Base-by-base conservation (phyloP, 306 rosid genomes). In the Trifolium dubium region DNA sequence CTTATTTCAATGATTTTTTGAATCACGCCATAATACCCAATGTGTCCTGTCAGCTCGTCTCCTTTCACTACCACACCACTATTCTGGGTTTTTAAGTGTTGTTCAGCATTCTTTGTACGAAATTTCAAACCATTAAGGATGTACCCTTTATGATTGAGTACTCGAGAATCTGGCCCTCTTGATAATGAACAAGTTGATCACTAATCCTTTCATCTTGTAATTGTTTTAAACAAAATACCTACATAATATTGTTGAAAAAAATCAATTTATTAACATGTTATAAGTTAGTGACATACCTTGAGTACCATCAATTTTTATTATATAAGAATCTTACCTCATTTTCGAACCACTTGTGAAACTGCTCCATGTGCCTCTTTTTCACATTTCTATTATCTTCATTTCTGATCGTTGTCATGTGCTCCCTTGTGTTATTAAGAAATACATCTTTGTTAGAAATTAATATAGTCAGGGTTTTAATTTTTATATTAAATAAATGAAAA, bases 61-160 rank as follows among this genome's bases (percentile, higher is more conserved):
- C 64, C 64, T 29, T 58, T 29, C 37, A 58, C 64, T 28, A 58
- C 14, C 37, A 58, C 39, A 12, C 64, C 64, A 11, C 64, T 58
- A 12, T 58, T 23, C 4, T 58, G 64, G 15, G 37, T 58, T 58
- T 58, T 58, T 29, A 58, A 12, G 37, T 58, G 37, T 58, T 58
- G 29, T 13, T 58, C 37, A 1, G 8, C 43, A 61, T n/a, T 34
- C 10, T 61, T 32, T 61, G 43, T 32, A 61, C 13, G 66, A 30
- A 32, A 61, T n/a, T 32, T 32, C 12, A 61, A 61, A 32, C 28
- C 43, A 14, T 61, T 61, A 12, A 60, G 17, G 18, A 60, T 60
- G 11, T 32, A 60, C 31, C 67, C 44, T 23, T 28, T 56, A 5
- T 55, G 62, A 23, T 10, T 55, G 6, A 56, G 35, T 28, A 56